A percentile compares a stretch with the other conserved stretches of the same genome.
Evolutionary conservation across 2,329 filamentous ascomycete genomes (phyloP).

Genomic region (Acrocalymma vagum): DNA sequence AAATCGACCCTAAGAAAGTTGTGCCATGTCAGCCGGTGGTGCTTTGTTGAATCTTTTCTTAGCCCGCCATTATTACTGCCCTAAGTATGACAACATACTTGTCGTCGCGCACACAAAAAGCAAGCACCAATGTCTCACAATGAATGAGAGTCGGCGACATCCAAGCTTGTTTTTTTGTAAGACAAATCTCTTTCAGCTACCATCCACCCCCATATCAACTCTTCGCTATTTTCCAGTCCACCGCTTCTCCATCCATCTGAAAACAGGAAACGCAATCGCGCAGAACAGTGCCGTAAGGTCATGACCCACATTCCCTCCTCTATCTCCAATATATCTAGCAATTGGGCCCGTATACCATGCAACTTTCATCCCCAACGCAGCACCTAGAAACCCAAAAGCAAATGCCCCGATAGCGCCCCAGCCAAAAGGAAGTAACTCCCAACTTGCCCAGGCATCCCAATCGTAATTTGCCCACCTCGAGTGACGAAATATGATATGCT

Average conservation of each 20-base stretch:
- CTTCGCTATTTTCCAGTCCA: constrained; percentile 30
- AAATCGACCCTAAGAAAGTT: no score
- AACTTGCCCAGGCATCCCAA: constrained; percentile 42
- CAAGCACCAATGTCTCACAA: no score
- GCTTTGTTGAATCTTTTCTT: no score
- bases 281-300: constrained; percentile 44
- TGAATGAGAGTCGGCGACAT: no score
- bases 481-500: constrained; percentile 45
- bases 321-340: constrained; percentile 37
- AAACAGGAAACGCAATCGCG: constrained; percentile 35
- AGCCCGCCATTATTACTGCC: no score
- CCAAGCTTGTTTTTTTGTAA: no score
- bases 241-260: constrained; percentile 40
- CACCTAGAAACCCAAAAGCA: constrained; percentile 40
- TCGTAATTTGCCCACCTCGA: constrained; percentile 42
- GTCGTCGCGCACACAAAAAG: no score
- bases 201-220: no score
- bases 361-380: constrained; percentile 46
- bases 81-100: no score
- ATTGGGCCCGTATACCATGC: constrained; percentile 45
- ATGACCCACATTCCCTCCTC: constrained; percentile 46
- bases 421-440: constrained; percentile 38
- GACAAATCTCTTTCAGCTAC: no score
- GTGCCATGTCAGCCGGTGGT: no score
- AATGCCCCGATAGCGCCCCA: constrained; percentile 46